phyloP scores from a whole-genome alignment of 176 grass and related monocot genomes.

The Bolboschoenus planiculmis region DNA sequence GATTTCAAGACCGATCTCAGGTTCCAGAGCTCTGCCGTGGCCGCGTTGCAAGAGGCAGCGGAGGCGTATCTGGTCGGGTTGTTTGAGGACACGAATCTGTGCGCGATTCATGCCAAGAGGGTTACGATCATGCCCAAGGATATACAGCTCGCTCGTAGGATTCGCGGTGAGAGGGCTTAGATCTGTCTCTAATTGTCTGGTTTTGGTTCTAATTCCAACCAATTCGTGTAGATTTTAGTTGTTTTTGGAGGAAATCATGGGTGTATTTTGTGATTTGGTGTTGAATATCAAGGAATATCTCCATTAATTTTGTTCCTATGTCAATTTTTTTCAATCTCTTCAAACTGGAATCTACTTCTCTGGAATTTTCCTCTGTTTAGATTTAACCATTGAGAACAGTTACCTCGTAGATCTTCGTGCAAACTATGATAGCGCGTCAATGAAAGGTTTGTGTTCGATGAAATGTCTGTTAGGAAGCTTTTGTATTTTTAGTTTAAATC shows the following conservation, averaged over 20 bases:
- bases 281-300: not conserved
- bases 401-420: not conserved
- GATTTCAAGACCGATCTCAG: conserved; percentile 13
- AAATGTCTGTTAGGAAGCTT: not conserved
- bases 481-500: too few species aligned
- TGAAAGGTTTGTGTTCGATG: not conserved
- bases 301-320: not conserved
- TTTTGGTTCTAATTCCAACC: too few species aligned
- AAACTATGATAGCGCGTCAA: too few species aligned
- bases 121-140: conserved; percentile 20
- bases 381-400: not conserved
- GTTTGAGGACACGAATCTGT: conserved; percentile 22
- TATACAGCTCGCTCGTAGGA: conserved; percentile 15
- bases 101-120: conserved; percentile 17
- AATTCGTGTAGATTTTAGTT: not conserved
- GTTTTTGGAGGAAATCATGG: not conserved
- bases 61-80: conserved; percentile 13
- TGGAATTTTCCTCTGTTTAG: not conserved
- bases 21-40: conserved; percentile 16
- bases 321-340: too few species aligned
- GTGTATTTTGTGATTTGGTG: not conserved
- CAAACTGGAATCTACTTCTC: too few species aligned
- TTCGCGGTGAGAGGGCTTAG: conserved; percentile 10
- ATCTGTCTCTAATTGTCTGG: not conserved
- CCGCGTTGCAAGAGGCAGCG: not conserved